Evolutionary conservation across 805 yeast genomes (phyloP).

Genomic region (Komagataella pseudopastoris): DNA sequence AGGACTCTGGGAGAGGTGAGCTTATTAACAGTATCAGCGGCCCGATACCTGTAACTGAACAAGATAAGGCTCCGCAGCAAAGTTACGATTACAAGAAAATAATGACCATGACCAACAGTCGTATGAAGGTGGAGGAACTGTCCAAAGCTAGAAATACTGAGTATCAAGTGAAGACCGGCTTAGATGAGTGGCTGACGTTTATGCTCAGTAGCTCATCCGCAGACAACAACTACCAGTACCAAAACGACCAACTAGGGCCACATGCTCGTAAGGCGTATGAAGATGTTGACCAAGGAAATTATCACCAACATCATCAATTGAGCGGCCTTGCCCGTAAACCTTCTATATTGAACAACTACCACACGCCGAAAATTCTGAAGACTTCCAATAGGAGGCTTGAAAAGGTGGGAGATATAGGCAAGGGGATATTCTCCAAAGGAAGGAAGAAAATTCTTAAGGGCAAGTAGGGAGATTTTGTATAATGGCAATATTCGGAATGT

Average conservation of each 20-base stretch:
- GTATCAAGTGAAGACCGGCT: conserved; percentile 31
- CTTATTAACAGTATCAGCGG: conserved; percentile 6
- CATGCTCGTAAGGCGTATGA: conserved; percentile 50
- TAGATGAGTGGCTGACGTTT: conserved; percentile 35
- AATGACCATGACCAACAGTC: conserved; percentile 24
- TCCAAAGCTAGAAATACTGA: conserved; percentile 28
- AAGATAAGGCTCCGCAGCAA: conserved; percentile 13
- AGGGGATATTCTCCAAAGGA: conserved; percentile 34
- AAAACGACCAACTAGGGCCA: conserved; percentile 25
- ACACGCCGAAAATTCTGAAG: conserved; percentile 25
- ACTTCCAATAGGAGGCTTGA: conserved; percentile 36
- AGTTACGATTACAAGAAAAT: conserved; percentile 27
- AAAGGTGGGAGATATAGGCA: conserved; percentile 36
- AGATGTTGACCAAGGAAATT: conserved; percentile 33
- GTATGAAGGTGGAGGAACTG: conserved; percentile 23
- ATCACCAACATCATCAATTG: conserved; percentile 19
- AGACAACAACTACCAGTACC: conserved; percentile 20
- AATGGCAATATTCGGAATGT: not conserved
- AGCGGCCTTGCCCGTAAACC: conserved; percentile 30
- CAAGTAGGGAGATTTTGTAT: not conserved
- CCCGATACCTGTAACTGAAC: conserved; percentile 3
- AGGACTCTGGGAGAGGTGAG: conserved; percentile 4
- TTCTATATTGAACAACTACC: conserved; percentile 34
- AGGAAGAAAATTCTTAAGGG: conserved; percentile 37
- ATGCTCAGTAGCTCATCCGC: conserved; percentile 18